Conservation (phyloP, 495 filamentous ascomycete species). For the Trichocladium uniseriatum region DNA sequence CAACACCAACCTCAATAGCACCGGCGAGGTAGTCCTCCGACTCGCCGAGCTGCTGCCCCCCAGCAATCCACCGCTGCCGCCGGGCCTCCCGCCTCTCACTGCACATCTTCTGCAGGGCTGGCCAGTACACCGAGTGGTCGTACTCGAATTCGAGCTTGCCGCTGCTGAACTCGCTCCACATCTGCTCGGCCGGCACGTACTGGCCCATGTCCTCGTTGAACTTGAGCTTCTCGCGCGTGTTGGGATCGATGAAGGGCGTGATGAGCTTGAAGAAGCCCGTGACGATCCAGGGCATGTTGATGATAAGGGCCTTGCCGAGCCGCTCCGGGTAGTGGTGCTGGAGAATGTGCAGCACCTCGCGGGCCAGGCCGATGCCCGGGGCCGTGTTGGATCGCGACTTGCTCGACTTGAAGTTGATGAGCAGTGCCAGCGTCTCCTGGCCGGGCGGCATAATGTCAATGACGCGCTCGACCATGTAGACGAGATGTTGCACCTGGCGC, state of each 20-base stretch:
- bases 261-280: slow-evolving; percentile 90
- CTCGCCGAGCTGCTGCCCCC: slow-evolving; percentile 72
- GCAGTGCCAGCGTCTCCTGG: slow-evolving; percentile 73
- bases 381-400: slow-evolving; percentile 66
- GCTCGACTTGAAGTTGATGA: slow-evolving; percentile 72
- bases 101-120: slow-evolving; percentile 61
- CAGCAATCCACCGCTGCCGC: slow-evolving; percentile 62
- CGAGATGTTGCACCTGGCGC: slow-evolving; percentile 88
- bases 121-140: slow-evolving; percentile 83
- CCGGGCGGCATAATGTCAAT: slow-evolving; percentile 80
- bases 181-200: slow-evolving; percentile 66
- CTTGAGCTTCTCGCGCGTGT: slow-evolving; percentile 83
- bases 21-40: slow-evolving; percentile 63
- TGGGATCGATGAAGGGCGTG: slow-evolving; percentile 88
- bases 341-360: slow-evolving; percentile 73
- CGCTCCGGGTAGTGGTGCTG: slow-evolving; percentile 94
- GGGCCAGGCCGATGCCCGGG: slow-evolving; percentile 64
- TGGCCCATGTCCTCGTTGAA: slow-evolving; percentile 82
- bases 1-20: slow-evolving; percentile 15
- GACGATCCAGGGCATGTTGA: slow-evolving; percentile 83
- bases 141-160: slow-evolving; percentile 73
- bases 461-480: slow-evolving; percentile 87
- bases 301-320: slow-evolving; percentile 77
- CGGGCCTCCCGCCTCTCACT: slow-evolving; percentile 49
- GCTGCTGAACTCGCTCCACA: slow-evolving; percentile 59